Evolutionary conservation across 352 stramenopile genomes (phyloP).

Genomic region (Pythium dissimile): DNA sequence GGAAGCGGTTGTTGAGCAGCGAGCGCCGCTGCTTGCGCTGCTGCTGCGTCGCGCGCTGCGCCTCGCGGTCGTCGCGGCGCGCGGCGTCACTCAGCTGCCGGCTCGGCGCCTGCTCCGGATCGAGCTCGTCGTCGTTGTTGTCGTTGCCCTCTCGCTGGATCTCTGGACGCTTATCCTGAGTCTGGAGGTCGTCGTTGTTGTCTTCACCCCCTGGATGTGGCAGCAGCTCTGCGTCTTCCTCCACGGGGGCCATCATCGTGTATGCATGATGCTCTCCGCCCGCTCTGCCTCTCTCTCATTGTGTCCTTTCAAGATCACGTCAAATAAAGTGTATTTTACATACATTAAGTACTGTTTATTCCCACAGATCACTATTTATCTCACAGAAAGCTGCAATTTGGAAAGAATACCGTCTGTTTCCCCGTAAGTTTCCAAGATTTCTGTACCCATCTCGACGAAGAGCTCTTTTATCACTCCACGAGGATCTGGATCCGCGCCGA

Average conservation of each 20-base stretch:
- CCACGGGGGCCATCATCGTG: constrained; percentile 16
- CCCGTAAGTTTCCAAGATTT: no score
- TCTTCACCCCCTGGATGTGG: background rate
- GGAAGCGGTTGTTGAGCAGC: constrained; percentile 51
- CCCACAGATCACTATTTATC: background rate
- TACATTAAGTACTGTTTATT: background rate
- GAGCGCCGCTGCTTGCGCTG: constrained; percentile 19
- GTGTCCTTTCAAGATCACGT: constrained; percentile 25
- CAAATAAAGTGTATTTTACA: constrained; percentile 10
- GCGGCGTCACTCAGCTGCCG: constrained; percentile 33
- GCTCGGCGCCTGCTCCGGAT: background rate
- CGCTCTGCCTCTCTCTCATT: no score
- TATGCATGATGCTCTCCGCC: background rate
- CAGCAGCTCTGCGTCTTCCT: background rate
- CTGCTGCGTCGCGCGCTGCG: constrained; percentile 28
- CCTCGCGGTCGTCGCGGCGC: constrained; percentile 33
- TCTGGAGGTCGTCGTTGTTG: background rate
- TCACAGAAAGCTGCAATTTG: no score
- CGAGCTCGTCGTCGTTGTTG: background rate
- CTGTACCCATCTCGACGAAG: no score
- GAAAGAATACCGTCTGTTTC: no score
- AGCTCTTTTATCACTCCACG: no score
- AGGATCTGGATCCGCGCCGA: no score
- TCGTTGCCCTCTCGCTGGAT: background rate
- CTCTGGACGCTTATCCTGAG: background rate